Percentiles rank a stretch among this genome's conserved stretches.
These are phyloP conservation scores for sunflower (Helianthus annuus) DNA, from an alignment of 129 eudicot genomes.

Conservation along the genomic window HanXRQr2.0-SUNRISE NC_035443.2:57488309-57488808, in stretches of 20 bases:
- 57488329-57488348: not conserved
- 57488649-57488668: not conserved
- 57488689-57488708: not conserved
- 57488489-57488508: conserved; percentile 75
- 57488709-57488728: not conserved
- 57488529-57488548: conserved; percentile 42
- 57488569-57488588: conserved; percentile 2
- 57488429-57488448: conserved; percentile 93
- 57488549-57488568: not conserved
- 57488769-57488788: not conserved
- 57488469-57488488: conserved; percentile 90
- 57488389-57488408: conserved; percentile 77
- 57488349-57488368: conserved; percentile 7
- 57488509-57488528: conserved; percentile 93
- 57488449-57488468: conserved; percentile 91
- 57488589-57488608: not conserved
- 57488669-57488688: not conserved
- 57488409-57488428: conserved; percentile 89
- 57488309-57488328: conserved; percentile 47
- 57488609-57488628: not conserved
- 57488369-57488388: conserved; percentile 15
- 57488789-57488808: too few species aligned
- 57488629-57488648: not conserved
- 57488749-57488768: not conserved
- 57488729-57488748: not conserved